These are phyloP conservation scores for Aspergillus unguis DNA, from an alignment of 2,329 filamentous ascomycete species.

Conservation along the genomic window DNA sequence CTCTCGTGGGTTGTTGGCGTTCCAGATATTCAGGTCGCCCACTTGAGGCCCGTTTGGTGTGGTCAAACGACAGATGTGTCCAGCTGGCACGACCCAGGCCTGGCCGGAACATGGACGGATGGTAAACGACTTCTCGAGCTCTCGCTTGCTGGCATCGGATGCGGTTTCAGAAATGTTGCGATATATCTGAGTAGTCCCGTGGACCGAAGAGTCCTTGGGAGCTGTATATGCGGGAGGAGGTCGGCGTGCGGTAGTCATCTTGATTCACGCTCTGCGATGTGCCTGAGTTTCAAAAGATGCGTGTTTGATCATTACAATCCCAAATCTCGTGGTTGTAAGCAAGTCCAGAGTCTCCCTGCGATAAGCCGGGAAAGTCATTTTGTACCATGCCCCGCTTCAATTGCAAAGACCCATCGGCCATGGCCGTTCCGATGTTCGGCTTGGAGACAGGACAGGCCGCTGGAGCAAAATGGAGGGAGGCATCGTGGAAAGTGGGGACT, in stretches of 20 bases:
- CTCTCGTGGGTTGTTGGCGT: slow-evolving; percentile 70
- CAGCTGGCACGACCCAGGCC: slow-evolving; percentile 68
- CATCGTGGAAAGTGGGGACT: too few relatives aligned
- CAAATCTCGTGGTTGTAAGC: neutral
- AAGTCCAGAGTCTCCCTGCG: slow-evolving; percentile 7
- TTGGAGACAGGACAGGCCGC: too few relatives aligned
- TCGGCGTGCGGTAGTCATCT: slow-evolving; percentile 29
- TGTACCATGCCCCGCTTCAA: slow-evolving; percentile 9
- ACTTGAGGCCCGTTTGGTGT: slow-evolving; percentile 78
- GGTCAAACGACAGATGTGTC: slow-evolving; percentile 67
- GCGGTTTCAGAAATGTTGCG: slow-evolving; percentile 37
- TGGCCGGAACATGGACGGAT: slow-evolving; percentile 70
- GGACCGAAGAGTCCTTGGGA: slow-evolving; percentile 33
- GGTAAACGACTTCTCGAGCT: slow-evolving; percentile 50
- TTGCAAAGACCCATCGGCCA: neutral
- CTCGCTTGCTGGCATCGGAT: slow-evolving; percentile 26
- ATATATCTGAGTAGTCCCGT: slow-evolving; percentile 37
- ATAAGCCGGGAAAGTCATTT: neutral
- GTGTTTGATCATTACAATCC: neutral
- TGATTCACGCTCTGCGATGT: neutral
- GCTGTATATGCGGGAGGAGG: slow-evolving; percentile 41
- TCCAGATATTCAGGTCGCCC: slow-evolving; percentile 81
- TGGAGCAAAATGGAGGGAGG: too few relatives aligned
- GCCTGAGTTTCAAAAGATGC: too few relatives aligned
- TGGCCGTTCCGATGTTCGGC: too few relatives aligned